Percentiles rank a stretch among this genome's conserved stretches.
phyloP scores from a whole-genome alignment of 2,329 filamentous ascomycete genomes.

The Scedosporium boydii region DNA sequence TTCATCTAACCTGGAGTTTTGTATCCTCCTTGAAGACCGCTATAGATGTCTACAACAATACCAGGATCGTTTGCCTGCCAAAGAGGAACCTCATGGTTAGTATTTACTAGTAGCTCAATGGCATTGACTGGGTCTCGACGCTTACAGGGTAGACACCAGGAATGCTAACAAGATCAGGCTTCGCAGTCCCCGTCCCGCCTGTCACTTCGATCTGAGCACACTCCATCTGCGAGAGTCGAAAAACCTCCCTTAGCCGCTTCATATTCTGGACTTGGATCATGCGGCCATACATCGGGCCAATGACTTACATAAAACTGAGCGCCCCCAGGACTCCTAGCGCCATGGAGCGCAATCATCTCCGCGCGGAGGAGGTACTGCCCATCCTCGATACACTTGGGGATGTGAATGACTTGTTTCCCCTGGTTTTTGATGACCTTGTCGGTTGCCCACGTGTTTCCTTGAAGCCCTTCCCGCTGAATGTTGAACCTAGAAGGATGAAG shows the following conservation, averaged over 20 bases:
- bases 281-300: no score
- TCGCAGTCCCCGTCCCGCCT: constrained; percentile 18
- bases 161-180: constrained; percentile 16
- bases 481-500: constrained; percentile 22
- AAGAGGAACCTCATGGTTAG: neutral
- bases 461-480: constrained; percentile 31
- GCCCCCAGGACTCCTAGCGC: constrained; percentile 27
- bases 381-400: constrained; percentile 39
- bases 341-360: constrained; percentile 50
- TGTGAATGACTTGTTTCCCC: constrained; percentile 36
- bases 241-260: neutral
- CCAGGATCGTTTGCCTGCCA: constrained; percentile 22
- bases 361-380: constrained; percentile 51
- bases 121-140: neutral
- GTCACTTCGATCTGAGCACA: constrained; percentile 27
- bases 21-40: neutral
- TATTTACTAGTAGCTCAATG: neutral
- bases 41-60: constrained; percentile 25
- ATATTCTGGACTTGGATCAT: no score
- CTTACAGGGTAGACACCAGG: constrained; percentile 21
- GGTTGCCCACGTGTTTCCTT: constrained; percentile 29
- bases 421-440: constrained; percentile 34
- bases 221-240: constrained; percentile 20
- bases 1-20: constrained; percentile 21
- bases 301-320: constrained; percentile 32